phyloP scores from a whole-genome alignment of 176 grass and related monocot species.

The Cenchrus purpureus region DNA sequence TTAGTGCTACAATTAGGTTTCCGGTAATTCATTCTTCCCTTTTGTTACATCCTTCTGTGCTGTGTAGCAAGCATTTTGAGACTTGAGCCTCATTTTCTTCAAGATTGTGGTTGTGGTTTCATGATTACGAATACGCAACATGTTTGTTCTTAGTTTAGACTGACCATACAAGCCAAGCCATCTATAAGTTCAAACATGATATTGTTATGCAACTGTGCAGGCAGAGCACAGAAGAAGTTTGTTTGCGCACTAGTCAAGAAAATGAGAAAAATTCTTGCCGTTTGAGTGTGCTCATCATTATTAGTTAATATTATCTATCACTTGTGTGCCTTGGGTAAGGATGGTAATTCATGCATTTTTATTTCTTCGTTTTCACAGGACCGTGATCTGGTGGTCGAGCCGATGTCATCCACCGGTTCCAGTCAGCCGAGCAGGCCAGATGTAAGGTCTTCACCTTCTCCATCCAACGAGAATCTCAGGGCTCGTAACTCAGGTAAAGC shows the following conservation, averaged over 20 bases:
- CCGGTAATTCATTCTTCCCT: not conserved
- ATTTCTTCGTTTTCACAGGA: constrained; percentile 51
- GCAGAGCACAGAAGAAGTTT: not conserved
- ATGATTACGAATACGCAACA: not conserved
- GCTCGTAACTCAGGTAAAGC: constrained; percentile 67
- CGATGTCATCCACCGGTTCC: constrained; percentile 58
- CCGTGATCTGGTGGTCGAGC: constrained; percentile 68
- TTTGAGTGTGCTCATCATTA: not conserved
- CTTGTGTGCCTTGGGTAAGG: no score
- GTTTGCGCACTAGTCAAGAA: not conserved
- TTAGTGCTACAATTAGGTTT: not conserved
- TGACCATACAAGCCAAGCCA: not conserved
- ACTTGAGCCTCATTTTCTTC: not conserved
- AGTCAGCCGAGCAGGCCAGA: constrained; percentile 54
- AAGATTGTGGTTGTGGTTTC: not conserved
- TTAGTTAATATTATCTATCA: not conserved
- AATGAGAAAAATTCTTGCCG: not conserved
- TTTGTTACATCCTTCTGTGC: not conserved
- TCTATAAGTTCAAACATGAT: not conserved
- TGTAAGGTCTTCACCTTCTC: constrained; percentile 59
- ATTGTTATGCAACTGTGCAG: not conserved
- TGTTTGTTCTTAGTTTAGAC: not conserved
- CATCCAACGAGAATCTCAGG: constrained; percentile 54
- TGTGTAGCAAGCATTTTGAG: not conserved
- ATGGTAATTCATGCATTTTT: not conserved